A percentile compares a stretch with the other conserved stretches of the same genome.
phyloP scores from a whole-genome alignment of 768 basidiomycete species.

The Mycena rebaudengoi region DNA sequence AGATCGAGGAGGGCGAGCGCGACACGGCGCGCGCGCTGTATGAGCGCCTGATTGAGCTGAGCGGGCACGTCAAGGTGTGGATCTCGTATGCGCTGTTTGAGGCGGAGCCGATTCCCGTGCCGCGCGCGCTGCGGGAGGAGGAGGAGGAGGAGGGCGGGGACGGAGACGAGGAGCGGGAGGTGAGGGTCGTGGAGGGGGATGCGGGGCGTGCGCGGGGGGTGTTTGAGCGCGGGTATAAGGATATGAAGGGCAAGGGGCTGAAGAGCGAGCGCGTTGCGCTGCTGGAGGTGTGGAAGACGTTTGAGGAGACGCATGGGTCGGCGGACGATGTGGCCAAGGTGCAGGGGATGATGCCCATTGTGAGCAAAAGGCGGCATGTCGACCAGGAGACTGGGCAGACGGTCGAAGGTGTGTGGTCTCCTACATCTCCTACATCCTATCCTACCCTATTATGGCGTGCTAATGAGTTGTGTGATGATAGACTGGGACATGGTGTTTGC shows the following conservation, averaged over 20 bases:
- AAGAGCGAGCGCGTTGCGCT: constrained; percentile 96
- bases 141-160: constrained; percentile 81
- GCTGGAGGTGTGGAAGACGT: constrained; percentile 94
- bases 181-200: constrained; percentile 78
- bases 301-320: constrained; percentile 85
- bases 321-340: constrained; percentile 82
- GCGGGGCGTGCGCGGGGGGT: constrained; percentile 73
- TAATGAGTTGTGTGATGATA: constrained; percentile 40
- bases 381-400: constrained; percentile 87
- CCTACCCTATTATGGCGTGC: neutral
- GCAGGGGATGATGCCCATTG: constrained; percentile 92
- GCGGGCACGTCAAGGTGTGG: constrained; percentile 97
- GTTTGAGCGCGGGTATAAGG: constrained; percentile 89
- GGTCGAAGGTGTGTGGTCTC: constrained; percentile 72
- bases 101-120: constrained; percentile 74
- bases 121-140: constrained; percentile 71
- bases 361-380: constrained; percentile 83
- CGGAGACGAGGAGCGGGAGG: constrained; percentile 68
- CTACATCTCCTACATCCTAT: no score
- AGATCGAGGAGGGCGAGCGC: constrained; percentile 92
- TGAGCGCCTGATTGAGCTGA: constrained; percentile 84
- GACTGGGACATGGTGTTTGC: constrained; percentile 97
- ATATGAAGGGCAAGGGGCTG: constrained; percentile 79
- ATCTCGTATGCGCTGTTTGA: constrained; percentile 95
- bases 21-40: constrained; percentile 86